Evolutionary conservation across 495 filamentous ascomycete genomes (phyloP), one percentile per base, ranked within the genome.

Genomic region (Penicillium macrosclerotiorum): DNA sequence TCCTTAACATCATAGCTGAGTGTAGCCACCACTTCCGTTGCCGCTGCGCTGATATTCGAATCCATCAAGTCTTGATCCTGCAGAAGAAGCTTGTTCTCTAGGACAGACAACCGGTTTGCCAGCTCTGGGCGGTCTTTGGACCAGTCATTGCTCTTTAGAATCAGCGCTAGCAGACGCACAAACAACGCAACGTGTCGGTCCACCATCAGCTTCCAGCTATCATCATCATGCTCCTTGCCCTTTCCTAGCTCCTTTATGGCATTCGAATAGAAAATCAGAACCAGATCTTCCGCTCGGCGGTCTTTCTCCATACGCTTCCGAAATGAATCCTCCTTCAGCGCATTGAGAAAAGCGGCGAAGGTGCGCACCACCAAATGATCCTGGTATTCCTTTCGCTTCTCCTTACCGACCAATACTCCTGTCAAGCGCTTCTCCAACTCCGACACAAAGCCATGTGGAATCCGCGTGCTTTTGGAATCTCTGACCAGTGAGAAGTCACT

Each of bases 161-260:
- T 86, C 51, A 82, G 77, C 52, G 80, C 82, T 49, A 97, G 80
- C 16, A 99, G 76, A 31, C 94, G 84, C 50, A 99, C 84, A 58
- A 99, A 97, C 35, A 99, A 79, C 22, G 94, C 94, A 48, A 97
- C 82, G 63, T 99, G 94, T 39, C 91, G 79, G 59, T 99, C 94
- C 9, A 93, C 90, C 68, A 97, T 84, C 32, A 85, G 74, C 68
- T 90, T 96, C 90, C 91, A 97, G 30, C 80, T 79, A 61, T 94
- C 88, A 66, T 96, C 91, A n/a, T 85, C 85, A 1, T 81, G 75
- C 4, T 80, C 67, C 62, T 89, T 92, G 34, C 89, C 88, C 48
- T 90, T 90, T 38, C 72, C 62, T 48, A 96, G 73, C 37, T 95
- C 92, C 68, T 95, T 96, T 24, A 87, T 90, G 51, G 85, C 94